Base-by-base conservation (phyloP, 2,329 filamentous ascomycete genomes). In the Colletotrichum coccodes region DNA sequence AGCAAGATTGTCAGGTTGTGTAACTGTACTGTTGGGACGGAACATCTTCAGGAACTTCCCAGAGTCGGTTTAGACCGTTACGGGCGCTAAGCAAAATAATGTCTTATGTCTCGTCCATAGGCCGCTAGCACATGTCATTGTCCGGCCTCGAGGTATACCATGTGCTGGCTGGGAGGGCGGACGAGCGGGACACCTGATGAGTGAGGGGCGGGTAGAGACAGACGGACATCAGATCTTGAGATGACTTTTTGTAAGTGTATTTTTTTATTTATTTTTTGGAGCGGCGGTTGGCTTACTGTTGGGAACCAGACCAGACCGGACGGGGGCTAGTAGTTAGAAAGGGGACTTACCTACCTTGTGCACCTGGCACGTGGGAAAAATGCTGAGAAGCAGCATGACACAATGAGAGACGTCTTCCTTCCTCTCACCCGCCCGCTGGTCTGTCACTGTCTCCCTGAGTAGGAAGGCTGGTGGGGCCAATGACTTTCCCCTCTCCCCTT, bases 81-180 rank as follows among this genome's bases (percentile, higher is more conserved):
- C 47, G 56, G 14, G 14, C 56, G 40, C 56, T 59, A 59, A 30
- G 16, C 56, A 28, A 34, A 12, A 26, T 47, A 26, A n/a, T 28
- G 36, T 23, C 36, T 56, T 26, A 23, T 49, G 6, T 68, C 47
- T 23, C 32, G 61, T 44, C 32, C 42, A 34, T 21, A 56, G 40
- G 60, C 47, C 61, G 38, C 62, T 66, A 49, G 42, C 66, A 69
- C 66, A 69, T 66, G 61, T 50, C 54, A 69, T 60, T 50, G 47
- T 50, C 32, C 26, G 23, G 60, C 53, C 52, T 32, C 34, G 23
- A 32, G 9, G 30, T 42, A 21, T 21, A 44, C 34, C 46, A 40
- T 42, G 32, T 47, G 32, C 30, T 28, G 42, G 8, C 16, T 34
- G 23, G 18, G 16, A 53, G 42, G 26, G 38, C 53, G 46, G 64